These are phyloP conservation scores for Kwoniella shandongensis DNA, from an alignment of 768 basidiomycete species.

Conservation along the genomic window DNA sequence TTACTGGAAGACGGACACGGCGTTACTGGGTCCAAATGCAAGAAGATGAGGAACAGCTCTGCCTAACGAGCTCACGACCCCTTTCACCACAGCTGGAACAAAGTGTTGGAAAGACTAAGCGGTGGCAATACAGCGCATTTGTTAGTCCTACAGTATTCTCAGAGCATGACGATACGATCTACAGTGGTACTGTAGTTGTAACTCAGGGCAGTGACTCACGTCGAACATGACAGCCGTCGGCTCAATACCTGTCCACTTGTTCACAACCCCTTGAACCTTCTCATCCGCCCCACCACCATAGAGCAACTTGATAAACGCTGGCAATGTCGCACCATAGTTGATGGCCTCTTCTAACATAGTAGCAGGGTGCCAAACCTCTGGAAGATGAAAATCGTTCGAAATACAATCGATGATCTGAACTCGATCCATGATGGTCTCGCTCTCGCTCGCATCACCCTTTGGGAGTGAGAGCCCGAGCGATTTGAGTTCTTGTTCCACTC, in stretches of 20 bases:
- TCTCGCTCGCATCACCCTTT: neutral
- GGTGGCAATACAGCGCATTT: neutral
- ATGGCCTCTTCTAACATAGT: constrained; percentile 19
- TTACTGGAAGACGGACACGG: constrained; percentile 23
- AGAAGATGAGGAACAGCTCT: constrained; percentile 12
- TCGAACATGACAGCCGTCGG: constrained; percentile 28
- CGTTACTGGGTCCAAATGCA: constrained; percentile 24
- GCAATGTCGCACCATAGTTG: constrained; percentile 22
- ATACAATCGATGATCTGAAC: constrained; percentile 14
- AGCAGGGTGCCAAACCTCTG: neutral
- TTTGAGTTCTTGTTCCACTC: constrained; percentile 24
- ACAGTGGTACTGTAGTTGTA: too few species aligned
- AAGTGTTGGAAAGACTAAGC: constrained; percentile 29
- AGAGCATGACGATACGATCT: too few species aligned
- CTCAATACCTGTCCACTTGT: constrained; percentile 21
- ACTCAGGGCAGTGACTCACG: constrained; percentile 27
- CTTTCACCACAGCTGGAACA: constrained; percentile 18
- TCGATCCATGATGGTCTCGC: constrained; percentile 5
- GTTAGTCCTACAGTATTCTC: too few species aligned
- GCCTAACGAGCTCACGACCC: neutral
- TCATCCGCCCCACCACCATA: constrained; percentile 5
- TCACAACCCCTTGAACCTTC: neutral
- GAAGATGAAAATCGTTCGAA: constrained; percentile 2
- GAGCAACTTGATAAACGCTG: constrained; percentile 12
- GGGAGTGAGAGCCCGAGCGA: constrained; percentile 15